These are phyloP conservation scores for Dothideomycetidae sp. DNA, from an alignment of 2,329 filamentous ascomycete species.

Conservation along the genomic window DNA sequence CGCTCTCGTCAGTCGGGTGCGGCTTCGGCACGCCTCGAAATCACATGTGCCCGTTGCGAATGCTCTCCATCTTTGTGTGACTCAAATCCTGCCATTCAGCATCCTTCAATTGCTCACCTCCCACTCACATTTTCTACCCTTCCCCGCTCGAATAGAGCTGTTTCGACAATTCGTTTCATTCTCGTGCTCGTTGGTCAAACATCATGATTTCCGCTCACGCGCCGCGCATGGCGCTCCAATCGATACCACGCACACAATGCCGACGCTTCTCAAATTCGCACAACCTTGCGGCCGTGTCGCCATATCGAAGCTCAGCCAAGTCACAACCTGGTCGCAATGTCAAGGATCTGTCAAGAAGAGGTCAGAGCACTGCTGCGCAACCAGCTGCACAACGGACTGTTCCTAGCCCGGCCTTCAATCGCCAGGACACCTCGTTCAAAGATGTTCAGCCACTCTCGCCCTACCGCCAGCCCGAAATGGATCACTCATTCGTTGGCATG, in stretches of 20 bases:
- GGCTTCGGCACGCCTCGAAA: not conserved
- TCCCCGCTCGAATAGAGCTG: not conserved
- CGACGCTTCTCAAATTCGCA: slow-evolving; percentile 32
- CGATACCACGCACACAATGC: slow-evolving; percentile 21
- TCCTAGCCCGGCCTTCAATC: slow-evolving; percentile 37
- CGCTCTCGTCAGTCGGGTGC: not conserved
- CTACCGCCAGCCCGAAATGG: slow-evolving; percentile 35
- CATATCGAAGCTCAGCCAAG: slow-evolving; percentile 23
- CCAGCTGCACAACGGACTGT: slow-evolving; percentile 25
- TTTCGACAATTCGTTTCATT: slow-evolving; percentile 4
- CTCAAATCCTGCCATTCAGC: not conserved
- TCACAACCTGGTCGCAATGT: slow-evolving; percentile 8
- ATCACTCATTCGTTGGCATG: slow-evolving; percentile 69
- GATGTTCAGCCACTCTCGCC: slow-evolving; percentile 33
- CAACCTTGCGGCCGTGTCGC: slow-evolving; percentile 29
- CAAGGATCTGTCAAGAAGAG: slow-evolving; percentile 23
- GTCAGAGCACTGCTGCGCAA: slow-evolving; percentile 29
- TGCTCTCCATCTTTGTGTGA: not conserved
- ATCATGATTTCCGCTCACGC: slow-evolving; percentile 22
- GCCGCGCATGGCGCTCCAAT: slow-evolving; percentile 25
- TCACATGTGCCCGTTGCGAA: not conserved
- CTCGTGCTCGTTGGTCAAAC: no score
- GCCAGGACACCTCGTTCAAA: slow-evolving; percentile 26
- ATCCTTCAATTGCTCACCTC: not conserved
- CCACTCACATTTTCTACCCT: not conserved